A percentile compares a stretch with the other conserved stretches of the same genome.
These are phyloP conservation scores for Chaetomiaceae sp. DNA, from an alignment of 2,329 filamentous ascomycete genomes.

Conservation along the genomic window DNA sequence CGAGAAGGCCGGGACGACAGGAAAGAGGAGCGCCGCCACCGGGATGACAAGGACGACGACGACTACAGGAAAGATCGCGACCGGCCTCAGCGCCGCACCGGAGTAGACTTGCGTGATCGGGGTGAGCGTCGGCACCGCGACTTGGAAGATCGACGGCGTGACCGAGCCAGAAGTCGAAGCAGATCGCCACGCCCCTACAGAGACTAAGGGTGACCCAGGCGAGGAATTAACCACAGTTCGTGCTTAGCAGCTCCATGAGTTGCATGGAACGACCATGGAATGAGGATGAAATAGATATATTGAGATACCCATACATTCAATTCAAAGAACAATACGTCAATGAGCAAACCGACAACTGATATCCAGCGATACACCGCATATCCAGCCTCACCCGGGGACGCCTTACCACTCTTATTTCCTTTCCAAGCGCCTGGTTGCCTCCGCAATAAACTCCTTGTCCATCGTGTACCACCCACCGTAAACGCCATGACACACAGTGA, in stretches of 20 bases:
- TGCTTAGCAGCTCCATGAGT: too few relatives aligned
- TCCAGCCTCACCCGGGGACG: not conserved
- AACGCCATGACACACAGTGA: not conserved
- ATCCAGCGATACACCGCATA: conserved; percentile 6
- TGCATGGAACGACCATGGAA: not conserved
- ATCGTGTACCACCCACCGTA: not conserved
- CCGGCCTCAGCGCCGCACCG: conserved; percentile 29
- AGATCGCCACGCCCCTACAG: conserved; percentile 39
- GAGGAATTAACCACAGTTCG: too few relatives aligned
- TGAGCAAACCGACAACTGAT: conserved; percentile 1
- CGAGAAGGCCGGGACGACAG: conserved; percentile 16
- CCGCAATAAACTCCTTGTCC: not conserved
- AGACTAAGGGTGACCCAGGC: conserved; percentile 5
- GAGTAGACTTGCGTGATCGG: conserved; percentile 30
- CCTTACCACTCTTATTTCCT: too few relatives aligned
- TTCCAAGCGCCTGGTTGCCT: too few relatives aligned
- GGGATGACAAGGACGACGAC: conserved; percentile 24
- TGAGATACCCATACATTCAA: conserved; percentile 23
- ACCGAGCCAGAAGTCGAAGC: conserved; percentile 38
- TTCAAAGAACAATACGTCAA: not conserved
- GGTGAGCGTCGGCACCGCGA: conserved; percentile 25
- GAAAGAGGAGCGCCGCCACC: conserved; percentile 24
- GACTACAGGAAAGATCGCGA: conserved; percentile 29
- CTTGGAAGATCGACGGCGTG: conserved; percentile 29
- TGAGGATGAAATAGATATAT: not conserved